Evolutionary conservation across 495 filamentous ascomycete genomes (phyloP).

Genomic region (Poronia punctata): DNA sequence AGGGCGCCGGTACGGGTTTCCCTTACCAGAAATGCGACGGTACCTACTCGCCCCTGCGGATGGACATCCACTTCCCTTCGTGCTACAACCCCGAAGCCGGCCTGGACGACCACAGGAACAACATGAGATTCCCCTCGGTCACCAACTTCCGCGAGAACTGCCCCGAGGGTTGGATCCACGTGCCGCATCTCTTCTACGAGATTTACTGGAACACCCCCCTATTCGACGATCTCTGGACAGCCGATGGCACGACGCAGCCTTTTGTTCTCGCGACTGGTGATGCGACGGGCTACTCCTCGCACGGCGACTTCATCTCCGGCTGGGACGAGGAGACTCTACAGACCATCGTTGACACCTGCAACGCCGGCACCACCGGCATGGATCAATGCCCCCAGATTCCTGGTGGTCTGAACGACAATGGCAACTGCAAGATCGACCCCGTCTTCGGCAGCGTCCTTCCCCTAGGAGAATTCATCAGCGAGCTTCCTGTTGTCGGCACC

Average conservation of each 20-base stretch:
- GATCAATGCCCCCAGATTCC: constrained; percentile 48
- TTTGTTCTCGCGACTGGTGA: constrained; percentile 62
- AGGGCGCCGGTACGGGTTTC: constrained; percentile 43
- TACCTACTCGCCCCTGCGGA: constrained; percentile 48
- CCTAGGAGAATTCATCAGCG: constrained; percentile 22
- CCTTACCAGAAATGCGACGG: constrained; percentile 47
- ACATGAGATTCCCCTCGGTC: constrained; percentile 45
- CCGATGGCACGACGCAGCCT: constrained; percentile 47
- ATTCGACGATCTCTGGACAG: constrained; percentile 50
- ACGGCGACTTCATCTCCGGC: constrained; percentile 68
- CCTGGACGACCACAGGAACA: constrained; percentile 39
- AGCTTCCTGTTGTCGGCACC: constrained; percentile 55
- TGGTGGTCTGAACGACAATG: constrained; percentile 31
- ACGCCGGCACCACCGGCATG: constrained; percentile 44
- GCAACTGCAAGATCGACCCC: constrained; percentile 43
- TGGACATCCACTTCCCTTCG: constrained; percentile 46
- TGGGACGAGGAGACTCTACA: constrained; percentile 60
- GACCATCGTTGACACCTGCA: constrained; percentile 54
- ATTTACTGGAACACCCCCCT: constrained; percentile 55
- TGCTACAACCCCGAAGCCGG: constrained; percentile 56
- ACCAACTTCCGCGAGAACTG: constrained; percentile 52
- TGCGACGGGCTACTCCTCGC: constrained; percentile 49
- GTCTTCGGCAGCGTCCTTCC: constrained; percentile 28
- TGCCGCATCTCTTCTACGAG: constrained; percentile 61
- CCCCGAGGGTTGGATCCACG: constrained; percentile 51